Evolutionary conservation across 768 basidiomycete species (phyloP), one percentile per base, ranked within the genome.

Genomic region (Lactarius evosmus): DNA sequence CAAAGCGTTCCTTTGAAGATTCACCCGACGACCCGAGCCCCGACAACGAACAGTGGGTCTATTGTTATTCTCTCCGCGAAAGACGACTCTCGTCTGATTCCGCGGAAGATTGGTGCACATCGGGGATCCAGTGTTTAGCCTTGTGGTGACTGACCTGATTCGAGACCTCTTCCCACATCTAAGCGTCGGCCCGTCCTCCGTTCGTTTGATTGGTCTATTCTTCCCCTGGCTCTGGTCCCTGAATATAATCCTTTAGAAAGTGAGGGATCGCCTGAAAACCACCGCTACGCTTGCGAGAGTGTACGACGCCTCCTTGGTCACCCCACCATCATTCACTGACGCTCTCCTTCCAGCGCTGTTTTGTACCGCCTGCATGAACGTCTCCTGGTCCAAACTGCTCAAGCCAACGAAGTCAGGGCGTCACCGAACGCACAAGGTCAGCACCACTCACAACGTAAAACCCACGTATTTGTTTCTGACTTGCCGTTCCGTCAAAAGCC

Each of bases 251-350:
- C 19, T 40, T 16, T 49, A 64, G 63, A 64, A 64, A 60, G 44
- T 64, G 58, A 60, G 63, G 50, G 63, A 64, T 25, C 53, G 58
- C 44, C 63, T 64, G 51, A 64, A 64, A 27, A 44, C 40, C 14
- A 53, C 59, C 11, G 58, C 30, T 27, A 64, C 29, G 7, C 58
- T 64, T 22, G 63, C 60, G 8, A 53, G 54, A 41, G 49, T 56
- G 64, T 61, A 60, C 32, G 9, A 17, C 9, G 17, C 25, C 41
- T 34, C 38, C 9, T 41, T 8, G 16, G 4, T 9, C 22, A 29
- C n/a, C 6, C 33, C 32, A 17, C 25, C 3, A 22, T 33, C 32
- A 9, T 6, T 50, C n/a, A 30, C 54, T 61, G 49, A 65, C 50
- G 46, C 32, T 33, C 17, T 19, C 7, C 46, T 52, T 51, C 36